Conservation (phyloP, 2,329 filamentous ascomycete genomes). For the Rachicladosporium sp. region DNA sequence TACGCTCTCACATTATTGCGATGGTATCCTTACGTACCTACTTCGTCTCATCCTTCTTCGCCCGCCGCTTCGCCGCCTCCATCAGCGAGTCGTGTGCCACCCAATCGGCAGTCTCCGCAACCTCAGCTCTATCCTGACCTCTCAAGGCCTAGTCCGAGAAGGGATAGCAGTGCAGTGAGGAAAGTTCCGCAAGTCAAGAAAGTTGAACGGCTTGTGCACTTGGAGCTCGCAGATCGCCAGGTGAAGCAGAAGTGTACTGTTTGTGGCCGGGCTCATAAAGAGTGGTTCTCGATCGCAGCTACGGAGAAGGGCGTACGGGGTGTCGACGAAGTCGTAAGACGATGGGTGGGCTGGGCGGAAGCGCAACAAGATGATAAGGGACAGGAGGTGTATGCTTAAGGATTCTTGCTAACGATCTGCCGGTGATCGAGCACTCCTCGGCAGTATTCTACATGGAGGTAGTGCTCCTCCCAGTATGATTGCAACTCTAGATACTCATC, state of each 20-base stretch:
- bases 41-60: slow-evolving; percentile 12
- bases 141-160: slow-evolving; percentile 9
- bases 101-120: slow-evolving; percentile 1
- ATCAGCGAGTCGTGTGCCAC: no score
- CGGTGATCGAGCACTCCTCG: no score
- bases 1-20: slow-evolving; percentile 78
- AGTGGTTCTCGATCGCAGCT: slow-evolving; percentile 90
- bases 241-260: slow-evolving; percentile 55
- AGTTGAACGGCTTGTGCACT: slow-evolving; percentile 79
- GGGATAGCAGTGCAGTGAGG: slow-evolving; percentile 28
- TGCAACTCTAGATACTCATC: no score
- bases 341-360: slow-evolving; percentile 82
- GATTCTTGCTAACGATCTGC: no score
- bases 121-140: slow-evolving; percentile 18
- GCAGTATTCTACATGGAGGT: no score
- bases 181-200: slow-evolving; percentile 79
- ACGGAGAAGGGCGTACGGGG: slow-evolving; percentile 54
- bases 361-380: neutral
- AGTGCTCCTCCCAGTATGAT: no score
- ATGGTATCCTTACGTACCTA: slow-evolving; percentile 69
- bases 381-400: no score
- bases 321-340: slow-evolving; percentile 61
- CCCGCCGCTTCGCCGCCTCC: slow-evolving; percentile 12
- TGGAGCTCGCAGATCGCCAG: slow-evolving; percentile 58
- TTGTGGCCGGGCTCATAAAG: slow-evolving; percentile 75